Evolutionary conservation across 2,329 filamentous ascomycete species (phyloP).

Genomic region (Myriangium duriaei): DNA sequence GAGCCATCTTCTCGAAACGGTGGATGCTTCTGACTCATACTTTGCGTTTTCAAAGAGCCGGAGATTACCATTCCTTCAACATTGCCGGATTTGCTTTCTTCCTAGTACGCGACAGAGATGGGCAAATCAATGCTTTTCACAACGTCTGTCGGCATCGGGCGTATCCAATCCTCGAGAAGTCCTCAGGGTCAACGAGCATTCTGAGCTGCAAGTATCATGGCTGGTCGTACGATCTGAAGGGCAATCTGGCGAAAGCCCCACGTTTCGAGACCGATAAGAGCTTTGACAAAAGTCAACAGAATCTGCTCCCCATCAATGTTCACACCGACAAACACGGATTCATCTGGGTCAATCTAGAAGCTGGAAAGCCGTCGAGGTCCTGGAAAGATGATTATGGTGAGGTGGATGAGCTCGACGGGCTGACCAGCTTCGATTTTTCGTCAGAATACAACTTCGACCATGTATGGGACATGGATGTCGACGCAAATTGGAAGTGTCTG

Average conservation of each 20-base stretch:
- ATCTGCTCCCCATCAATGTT: constrained; percentile 43
- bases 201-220: constrained; percentile 50
- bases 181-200: constrained; percentile 39
- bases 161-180: constrained; percentile 43
- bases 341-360: constrained; percentile 48
- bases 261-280: constrained; percentile 43
- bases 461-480: constrained; percentile 41
- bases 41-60: constrained; percentile 36
- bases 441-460: constrained; percentile 47
- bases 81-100: constrained; percentile 46
- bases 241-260: constrained; percentile 48
- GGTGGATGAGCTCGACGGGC: constrained; percentile 33
- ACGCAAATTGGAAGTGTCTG: constrained; percentile 46
- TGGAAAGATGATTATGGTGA: constrained; percentile 42
- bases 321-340: constrained; percentile 43
- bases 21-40: constrained; percentile 46
- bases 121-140: constrained; percentile 47
- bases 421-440: constrained; percentile 35
- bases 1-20: constrained; percentile 45
- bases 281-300: constrained; percentile 45
- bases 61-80: constrained; percentile 45
- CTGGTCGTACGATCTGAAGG: constrained; percentile 48
- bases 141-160: constrained; percentile 51
- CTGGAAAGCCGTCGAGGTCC: constrained; percentile 30
- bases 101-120: constrained; percentile 37